Conservation (phyloP, 148 eudicot species). For the Arbutus unedo region DNA sequence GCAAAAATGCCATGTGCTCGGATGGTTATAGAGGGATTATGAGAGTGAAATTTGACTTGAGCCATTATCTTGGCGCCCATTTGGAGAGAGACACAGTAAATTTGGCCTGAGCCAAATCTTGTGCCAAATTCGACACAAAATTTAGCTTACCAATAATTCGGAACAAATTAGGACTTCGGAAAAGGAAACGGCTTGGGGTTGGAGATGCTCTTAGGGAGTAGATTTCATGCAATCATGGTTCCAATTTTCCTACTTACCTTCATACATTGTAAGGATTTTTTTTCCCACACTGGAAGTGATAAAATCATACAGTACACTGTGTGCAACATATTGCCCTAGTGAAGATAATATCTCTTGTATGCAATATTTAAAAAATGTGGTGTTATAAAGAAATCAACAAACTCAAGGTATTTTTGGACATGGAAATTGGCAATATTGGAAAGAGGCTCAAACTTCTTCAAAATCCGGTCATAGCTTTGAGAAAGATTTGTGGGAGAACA, state of each 20-base stretch:
- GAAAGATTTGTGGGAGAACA: not conserved
- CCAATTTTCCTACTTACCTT: not conserved
- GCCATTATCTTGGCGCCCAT: not conserved
- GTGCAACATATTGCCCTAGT: not conserved
- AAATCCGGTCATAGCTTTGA: not conserved
- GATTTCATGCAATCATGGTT: slow-evolving; percentile 1
- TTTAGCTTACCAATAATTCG: too few relatives aligned
- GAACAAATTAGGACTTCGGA: not conserved
- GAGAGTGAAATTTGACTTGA: not conserved
- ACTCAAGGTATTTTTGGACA: not conserved
- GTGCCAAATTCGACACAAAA: not conserved
- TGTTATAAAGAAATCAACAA: not conserved
- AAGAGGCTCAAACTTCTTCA: not conserved
- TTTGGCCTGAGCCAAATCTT: not conserved
- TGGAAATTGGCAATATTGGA: not conserved
- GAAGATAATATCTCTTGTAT: not conserved
- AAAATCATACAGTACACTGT: not conserved
- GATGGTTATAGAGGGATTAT: not conserved
- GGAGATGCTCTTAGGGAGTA: not conserved
- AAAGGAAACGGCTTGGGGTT: not conserved
- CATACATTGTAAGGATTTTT: too few relatives aligned
- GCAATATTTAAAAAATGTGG: not conserved
- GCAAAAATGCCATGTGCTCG: not conserved
- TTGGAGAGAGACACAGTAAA: not conserved
- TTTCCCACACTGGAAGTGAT: too few relatives aligned